Conservation (phyloP, 2,329 filamentous ascomycete species). For the Chrysoporthe deuterocubensis region DNA sequence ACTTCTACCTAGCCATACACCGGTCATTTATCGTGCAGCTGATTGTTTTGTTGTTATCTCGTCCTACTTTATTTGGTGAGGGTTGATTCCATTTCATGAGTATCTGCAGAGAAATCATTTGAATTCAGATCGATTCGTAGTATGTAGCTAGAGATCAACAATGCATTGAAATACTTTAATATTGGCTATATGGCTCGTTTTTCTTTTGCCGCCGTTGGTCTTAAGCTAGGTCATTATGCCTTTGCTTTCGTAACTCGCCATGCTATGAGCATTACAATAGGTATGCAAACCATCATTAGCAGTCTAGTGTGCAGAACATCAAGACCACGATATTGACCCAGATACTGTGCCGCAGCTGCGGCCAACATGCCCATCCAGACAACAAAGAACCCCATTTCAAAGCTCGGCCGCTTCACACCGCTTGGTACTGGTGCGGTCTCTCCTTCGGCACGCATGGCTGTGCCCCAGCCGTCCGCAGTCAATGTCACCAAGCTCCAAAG, state of each 20-base stretch:
- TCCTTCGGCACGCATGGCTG: conserved; percentile 38
- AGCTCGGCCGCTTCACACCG: conserved; percentile 32
- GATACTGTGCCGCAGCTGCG: conserved; percentile 30
- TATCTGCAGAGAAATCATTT: neutral
- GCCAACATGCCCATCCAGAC: conserved; percentile 38
- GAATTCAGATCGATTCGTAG: no score
- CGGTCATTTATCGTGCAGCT: no score
- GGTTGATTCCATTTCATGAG: neutral
- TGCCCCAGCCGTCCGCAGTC: conserved; percentile 41
- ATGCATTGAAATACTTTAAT: no score
- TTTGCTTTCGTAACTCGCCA: conserved; percentile 9
- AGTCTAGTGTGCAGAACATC: conserved; percentile 2
- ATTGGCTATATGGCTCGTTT: no score
- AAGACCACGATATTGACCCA: neutral
- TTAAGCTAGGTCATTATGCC: neutral
- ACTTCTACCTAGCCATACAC: no score
- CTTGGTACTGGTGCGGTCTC: conserved; percentile 33
- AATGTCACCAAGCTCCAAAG: conserved; percentile 41
- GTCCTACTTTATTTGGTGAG: no score
- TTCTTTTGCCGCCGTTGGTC: no score
- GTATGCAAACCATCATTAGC: neutral
- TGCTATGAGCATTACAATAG: neutral
- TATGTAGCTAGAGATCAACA: no score
- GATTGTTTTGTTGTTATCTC: no score
- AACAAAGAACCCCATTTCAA: conserved; percentile 37